Conservation (phyloP, 176 grass and related monocot species). For the Eleusine indica region DNA sequence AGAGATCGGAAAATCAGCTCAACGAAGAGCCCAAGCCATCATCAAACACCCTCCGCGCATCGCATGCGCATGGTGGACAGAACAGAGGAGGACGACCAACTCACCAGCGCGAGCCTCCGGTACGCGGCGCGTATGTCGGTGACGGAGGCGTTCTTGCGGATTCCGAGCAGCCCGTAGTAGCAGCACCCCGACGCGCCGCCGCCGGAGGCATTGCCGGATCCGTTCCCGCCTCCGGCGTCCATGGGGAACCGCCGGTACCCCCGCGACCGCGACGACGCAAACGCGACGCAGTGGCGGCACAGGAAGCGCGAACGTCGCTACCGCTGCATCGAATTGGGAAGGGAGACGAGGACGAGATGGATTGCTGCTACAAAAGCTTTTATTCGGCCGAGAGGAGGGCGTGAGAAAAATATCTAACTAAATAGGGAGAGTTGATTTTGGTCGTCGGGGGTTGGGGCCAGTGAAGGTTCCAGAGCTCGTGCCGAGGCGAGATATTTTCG, state of each 20-base stretch:
- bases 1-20: slow-evolving; percentile 27
- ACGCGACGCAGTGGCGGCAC: neutral
- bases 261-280: neutral
- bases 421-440: slow-evolving; percentile 10
- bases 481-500: slow-evolving; percentile 73
- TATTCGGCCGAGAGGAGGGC: slow-evolving; percentile 24
- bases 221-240: slow-evolving; percentile 57
- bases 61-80: neutral
- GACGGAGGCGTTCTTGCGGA: slow-evolving; percentile 76
- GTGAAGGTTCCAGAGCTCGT: slow-evolving; percentile 87
- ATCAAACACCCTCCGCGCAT: neutral
- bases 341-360: neutral
- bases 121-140: slow-evolving; percentile 84
- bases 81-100: neutral
- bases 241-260: slow-evolving; percentile 28
- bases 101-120: slow-evolving; percentile 84
- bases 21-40: neutral
- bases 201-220: slow-evolving; percentile 69
- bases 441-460: slow-evolving; percentile 46
- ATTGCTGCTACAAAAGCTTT: slow-evolving; percentile 7
- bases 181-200: slow-evolving; percentile 61
- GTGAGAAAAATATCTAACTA: slow-evolving; percentile 45
- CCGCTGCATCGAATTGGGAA: slow-evolving; percentile 41
- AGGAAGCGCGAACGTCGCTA: neutral
- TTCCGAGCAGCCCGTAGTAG: slow-evolving; percentile 84